Evolutionary conservation across 1,284 basidiomycete genomes (phyloP), one percentile per base, ranked within the genome.

Genomic region (Tylopilus sp.): DNA sequence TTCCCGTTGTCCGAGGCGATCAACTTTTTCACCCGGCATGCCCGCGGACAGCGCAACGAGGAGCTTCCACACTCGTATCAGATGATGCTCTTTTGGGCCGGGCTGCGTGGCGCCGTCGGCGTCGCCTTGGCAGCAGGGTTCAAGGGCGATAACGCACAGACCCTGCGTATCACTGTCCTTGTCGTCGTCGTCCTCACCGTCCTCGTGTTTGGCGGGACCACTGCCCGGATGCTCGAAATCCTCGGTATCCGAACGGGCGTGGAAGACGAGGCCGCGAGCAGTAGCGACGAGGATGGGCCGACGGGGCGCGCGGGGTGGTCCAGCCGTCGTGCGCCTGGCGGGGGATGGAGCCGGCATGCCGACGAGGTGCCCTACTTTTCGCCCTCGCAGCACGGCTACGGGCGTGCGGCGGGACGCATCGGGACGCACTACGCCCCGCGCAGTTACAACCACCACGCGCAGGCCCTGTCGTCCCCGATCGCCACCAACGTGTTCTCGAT

Each of bases 61-160:
- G 94, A 96, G 64, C 76, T 97, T 5, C 94, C 94, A 0, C 94
- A 97, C 69, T 94, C 92, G 17, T 96, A 97, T 64, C 94, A 96
- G 65, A 94, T 95, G 92, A 94, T 97, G 95, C 76, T 99, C 20
- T 99, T 99, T 74, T 99, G 96, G 97, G 96, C 96, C 0, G 97
- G 97, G 9, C 76, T 99, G 47, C 82, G 96, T 31, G 96, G 96
- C 50, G 96, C 96, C 0, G 96, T 98, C 35, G 96, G 97, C 24
- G 97, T 99, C 24, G 96, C 96, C 5, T 83, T 99, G 15, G 95
- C 95, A 3, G 91, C 93, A 4, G 96, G 96, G 9, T 97, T 99
- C 77, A 87, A 88, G 57, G 96, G 94, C 26, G 81, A 88, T 41
- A 96, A 96, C 65, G 94, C 93, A 0, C 85, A 92, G 61, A 93